phyloP scores from a whole-genome alignment of 768 basidiomycete genomes.

The Mycena metata region DNA sequence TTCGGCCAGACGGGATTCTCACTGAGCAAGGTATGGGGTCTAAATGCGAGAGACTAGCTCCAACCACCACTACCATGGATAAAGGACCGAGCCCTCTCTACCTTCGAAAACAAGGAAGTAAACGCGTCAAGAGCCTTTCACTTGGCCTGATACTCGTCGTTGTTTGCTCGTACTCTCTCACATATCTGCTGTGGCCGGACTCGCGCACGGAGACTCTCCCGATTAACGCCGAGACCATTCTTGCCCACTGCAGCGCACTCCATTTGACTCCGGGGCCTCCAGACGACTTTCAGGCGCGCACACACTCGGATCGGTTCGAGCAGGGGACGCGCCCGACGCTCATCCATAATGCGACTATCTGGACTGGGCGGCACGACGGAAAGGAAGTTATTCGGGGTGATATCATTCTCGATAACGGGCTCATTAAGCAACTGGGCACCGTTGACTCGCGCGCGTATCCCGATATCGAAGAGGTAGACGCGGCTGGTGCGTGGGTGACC shows the following conservation, averaged over 20 bases:
- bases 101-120: too few species aligned
- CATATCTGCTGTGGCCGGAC: too few species aligned
- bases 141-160: too few species aligned
- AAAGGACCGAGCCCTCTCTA: too few species aligned
- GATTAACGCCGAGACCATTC: constrained; percentile 13
- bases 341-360: too few species aligned
- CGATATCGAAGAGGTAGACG: constrained; percentile 59
- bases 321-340: constrained; percentile 59
- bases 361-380: constrained; percentile 74
- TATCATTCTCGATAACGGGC: constrained; percentile 71
- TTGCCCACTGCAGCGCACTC: constrained; percentile 15
- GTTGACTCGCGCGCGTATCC: constrained; percentile 38
- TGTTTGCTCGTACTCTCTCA: too few species aligned
- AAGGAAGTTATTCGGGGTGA: constrained; percentile 68
- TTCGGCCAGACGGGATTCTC: too few species aligned
- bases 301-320: constrained; percentile 66
- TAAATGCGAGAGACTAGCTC: too few species aligned
- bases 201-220: background rate
- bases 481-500: constrained; percentile 76
- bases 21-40: too few species aligned
- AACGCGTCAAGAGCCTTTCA: constrained; percentile 1
- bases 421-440: constrained; percentile 70
- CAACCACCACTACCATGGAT: too few species aligned
- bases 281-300: constrained; percentile 54
- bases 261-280: constrained; percentile 23